Conservation (phyloP, 257 asterid species). For the Solanum boliviense region DNA sequence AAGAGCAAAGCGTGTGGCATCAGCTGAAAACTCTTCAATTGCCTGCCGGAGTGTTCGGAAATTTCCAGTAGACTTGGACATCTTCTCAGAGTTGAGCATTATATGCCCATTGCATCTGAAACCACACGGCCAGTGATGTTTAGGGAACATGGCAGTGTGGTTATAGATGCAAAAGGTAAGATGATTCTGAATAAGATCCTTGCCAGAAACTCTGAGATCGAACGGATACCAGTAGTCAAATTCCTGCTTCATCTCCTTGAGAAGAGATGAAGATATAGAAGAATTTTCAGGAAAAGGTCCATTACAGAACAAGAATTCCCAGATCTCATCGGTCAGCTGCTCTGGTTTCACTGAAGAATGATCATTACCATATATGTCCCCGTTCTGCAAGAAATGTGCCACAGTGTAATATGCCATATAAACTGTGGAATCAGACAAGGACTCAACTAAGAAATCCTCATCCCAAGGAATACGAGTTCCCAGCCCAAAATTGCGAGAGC, state of each 20-base stretch:
- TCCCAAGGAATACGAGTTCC: constrained; percentile 99
- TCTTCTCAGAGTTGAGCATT: constrained; percentile 86
- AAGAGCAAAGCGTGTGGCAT: constrained; percentile 85
- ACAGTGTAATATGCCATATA: constrained; percentile 95
- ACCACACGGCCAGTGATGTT: constrained; percentile 78
- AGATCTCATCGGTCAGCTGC: constrained; percentile 77
- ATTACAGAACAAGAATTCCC: constrained; percentile 78
- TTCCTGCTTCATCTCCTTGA: constrained; percentile 72
- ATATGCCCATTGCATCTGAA: constrained; percentile 93
- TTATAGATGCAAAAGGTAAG: constrained; percentile 78
- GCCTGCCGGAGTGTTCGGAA: constrained; percentile 88
- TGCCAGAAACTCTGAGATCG: constrained; percentile 91
- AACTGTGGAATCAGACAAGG: constrained; percentile 85
- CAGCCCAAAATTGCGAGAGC: constrained; percentile 83
- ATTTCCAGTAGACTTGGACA: constrained; percentile 94
- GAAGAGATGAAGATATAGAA: constrained; percentile 38
- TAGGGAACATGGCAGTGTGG: constrained; percentile 71
- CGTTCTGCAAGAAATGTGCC: constrained; percentile 66
- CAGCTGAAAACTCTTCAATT: constrained; percentile 92
- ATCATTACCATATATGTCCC: constrained; percentile 72
- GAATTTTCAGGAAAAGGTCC: constrained; percentile 67
- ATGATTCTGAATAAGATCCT: constrained; percentile 94
- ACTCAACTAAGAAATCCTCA: constrained; percentile 74
- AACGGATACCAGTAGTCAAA: constrained; percentile 96
- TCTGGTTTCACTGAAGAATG: constrained; percentile 56